phyloP scores from a whole-genome alignment of 352 stramenopile genomes.

The Thraustochytrium striatum region DNA sequence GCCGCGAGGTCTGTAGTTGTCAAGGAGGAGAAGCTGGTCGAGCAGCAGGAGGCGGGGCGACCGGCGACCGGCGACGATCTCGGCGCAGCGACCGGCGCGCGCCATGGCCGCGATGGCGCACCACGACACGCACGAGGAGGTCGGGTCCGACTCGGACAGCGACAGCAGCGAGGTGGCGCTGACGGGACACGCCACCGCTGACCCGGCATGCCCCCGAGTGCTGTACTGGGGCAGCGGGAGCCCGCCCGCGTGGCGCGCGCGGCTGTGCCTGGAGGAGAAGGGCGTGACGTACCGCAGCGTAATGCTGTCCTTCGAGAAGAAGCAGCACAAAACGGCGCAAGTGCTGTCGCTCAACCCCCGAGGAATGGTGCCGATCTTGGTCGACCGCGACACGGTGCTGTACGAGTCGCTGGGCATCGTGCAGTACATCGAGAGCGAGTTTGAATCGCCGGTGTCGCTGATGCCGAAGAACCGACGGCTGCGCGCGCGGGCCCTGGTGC shows the following conservation, averaged over 20 bases:
- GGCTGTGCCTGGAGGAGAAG: conserved; percentile 49
- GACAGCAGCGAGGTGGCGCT: neutral
- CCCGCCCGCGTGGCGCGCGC: conserved; percentile 42
- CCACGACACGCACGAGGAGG: neutral
- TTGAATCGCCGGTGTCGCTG: neutral
- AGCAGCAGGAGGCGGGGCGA: too few species aligned
- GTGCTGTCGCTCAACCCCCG: conserved; percentile 47
- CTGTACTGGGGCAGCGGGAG: conserved; percentile 48
- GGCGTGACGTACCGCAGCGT: conserved; percentile 16
- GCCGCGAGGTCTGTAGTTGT: too few species aligned
- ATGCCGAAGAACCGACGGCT: conserved; percentile 30
- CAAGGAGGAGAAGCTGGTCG: too few species aligned
- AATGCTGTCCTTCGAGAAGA: conserved; percentile 47
- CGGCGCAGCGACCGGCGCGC: too few species aligned
- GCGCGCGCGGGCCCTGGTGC: conserved; percentile 18
- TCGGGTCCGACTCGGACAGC: neutral
- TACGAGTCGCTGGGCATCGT: conserved; percentile 51
- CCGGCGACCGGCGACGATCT: too few species aligned
- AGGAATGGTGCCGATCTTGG: conserved; percentile 49
- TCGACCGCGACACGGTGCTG: conserved; percentile 44
- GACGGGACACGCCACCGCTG: neutral
- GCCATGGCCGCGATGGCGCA: too few species aligned
- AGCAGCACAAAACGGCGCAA: conserved; percentile 46
- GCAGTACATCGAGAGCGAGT: conserved; percentile 43
- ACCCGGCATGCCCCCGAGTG: conserved; percentile 31